Percentiles rank a stretch among this genome's conserved stretches.
Conservation (phyloP, 257 asterid species). For the Ehretia macrophylla region DNA sequence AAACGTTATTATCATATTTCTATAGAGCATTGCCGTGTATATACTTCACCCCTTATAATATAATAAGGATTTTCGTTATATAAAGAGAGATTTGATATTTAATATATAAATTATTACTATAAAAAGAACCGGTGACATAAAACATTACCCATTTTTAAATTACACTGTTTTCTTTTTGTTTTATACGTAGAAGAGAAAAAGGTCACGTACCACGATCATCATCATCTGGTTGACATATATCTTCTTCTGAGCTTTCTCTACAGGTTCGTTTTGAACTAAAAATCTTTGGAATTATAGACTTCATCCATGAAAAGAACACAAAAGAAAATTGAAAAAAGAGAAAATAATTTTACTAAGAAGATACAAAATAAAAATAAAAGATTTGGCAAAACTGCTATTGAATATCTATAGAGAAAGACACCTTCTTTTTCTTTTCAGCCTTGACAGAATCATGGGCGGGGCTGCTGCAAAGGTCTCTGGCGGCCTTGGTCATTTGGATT, state of each 20-base stretch:
- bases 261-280: conserved; percentile 45
- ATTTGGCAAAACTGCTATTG: neutral
- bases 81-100: no score
- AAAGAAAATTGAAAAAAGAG: neutral
- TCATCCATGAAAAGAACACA: conserved; percentile 4
- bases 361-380: neutral
- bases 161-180: neutral
- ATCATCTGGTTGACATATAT: conserved; percentile 37
- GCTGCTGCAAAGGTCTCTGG: conserved; percentile 27
- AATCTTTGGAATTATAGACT: conserved; percentile 67
- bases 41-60: no score
- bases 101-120: neutral
- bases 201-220: conserved; percentile 36
- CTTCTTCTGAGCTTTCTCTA: conserved; percentile 54
- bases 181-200: neutral
- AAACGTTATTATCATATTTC: neutral
- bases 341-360: neutral
- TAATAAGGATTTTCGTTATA: neutral
- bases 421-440: conserved; percentile 64
- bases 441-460: conserved; percentile 43
- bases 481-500: conserved; percentile 32
- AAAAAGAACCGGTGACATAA: no score
- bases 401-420: conserved; percentile 3
- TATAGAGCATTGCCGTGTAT: no score
- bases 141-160: no score